These are phyloP conservation scores for Tetragonia tetragonoides DNA, from an alignment of 148 eudicot species.

Conservation along the genomic window DNA sequence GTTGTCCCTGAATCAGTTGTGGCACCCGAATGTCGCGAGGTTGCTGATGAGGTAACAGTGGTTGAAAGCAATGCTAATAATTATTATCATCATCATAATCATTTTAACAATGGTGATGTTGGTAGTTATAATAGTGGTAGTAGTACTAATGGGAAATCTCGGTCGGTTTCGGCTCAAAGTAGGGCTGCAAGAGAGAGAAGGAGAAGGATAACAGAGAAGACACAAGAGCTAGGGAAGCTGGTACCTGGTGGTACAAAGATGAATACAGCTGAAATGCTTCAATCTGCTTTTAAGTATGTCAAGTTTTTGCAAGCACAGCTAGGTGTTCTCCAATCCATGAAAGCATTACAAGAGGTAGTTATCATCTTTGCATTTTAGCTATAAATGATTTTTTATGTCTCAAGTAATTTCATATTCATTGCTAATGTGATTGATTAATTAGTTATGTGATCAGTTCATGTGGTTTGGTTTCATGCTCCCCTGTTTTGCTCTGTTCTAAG, in stretches of 20 bases:
- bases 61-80: neutral
- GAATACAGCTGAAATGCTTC: conserved; percentile 88
- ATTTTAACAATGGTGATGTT: neutral
- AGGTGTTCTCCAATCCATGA: conserved; percentile 45
- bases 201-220: conserved; percentile 71
- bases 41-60: neutral
- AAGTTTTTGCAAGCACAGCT: conserved; percentile 68
- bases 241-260: conserved; percentile 68
- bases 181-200: conserved; percentile 73
- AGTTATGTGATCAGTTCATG: neutral
- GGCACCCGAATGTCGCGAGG: no score
- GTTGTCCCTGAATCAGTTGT: neutral
- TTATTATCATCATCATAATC: neutral
- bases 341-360: conserved; percentile 5
- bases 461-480: neutral
- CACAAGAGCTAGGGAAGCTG: conserved; percentile 72
- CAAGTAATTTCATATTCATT: neutral
- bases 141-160: neutral
- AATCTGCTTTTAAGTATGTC: conserved; percentile 61
- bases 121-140: neutral
- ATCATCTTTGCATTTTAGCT: neutral
- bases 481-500: neutral
- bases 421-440: neutral
- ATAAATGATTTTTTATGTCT: neutral
- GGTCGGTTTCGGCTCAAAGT: conserved; percentile 47